Evolutionary conservation across 805 yeast genomes (phyloP), one percentile per base, ranked within the genome.

Genomic region (Teunomyces tritomae): DNA sequence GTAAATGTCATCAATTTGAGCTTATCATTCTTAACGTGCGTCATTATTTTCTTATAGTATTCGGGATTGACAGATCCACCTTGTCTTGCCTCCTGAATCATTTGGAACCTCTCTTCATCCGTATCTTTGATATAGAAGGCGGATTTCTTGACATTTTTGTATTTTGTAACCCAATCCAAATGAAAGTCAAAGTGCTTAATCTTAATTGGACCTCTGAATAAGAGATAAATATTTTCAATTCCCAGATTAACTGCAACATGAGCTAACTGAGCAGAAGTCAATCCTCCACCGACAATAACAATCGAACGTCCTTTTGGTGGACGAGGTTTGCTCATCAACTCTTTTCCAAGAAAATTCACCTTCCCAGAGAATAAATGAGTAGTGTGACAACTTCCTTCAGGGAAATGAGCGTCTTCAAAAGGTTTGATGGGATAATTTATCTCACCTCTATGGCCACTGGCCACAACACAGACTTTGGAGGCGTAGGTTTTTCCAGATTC

Each of bases 131-230:
- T 67, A 61, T 74, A 74, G 41, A 70, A 71, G 1, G 74, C 67
- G 2, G 76, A 67, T 49, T 73, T 74, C 56, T 71, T 68, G 24
- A 68, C 71, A 48, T 73, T 75, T 49, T 70, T 69, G 56, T 73
- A 74, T 50, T 74, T 75, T n/a, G 78, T 71, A 13, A 74, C 78
- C 79, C 79, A 75, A 47, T 74, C 78, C 41, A 74, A 58, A 49
- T 73, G 77, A 51, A 74, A 74, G 48, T 74, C 79, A 58, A 75
- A 75, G 50, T 74, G 78, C 55, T 75, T 74, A 42, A 74, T 64
- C 47, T 71, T 74, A 29, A 73, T 48, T 3, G 62, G 57, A 0
- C 75, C 71, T 35, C 79, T 55, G 9, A 71, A 52, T 9, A 74
- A 45, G 5, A 71, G 59, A 35, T 65, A 62, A 1, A 72, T 70